Percentiles rank a stretch among this genome's conserved stretches.
Evolutionary conservation across 2,329 filamentous ascomycete species (phyloP).

Genomic region (Ophiostoma perfectum): DNA sequence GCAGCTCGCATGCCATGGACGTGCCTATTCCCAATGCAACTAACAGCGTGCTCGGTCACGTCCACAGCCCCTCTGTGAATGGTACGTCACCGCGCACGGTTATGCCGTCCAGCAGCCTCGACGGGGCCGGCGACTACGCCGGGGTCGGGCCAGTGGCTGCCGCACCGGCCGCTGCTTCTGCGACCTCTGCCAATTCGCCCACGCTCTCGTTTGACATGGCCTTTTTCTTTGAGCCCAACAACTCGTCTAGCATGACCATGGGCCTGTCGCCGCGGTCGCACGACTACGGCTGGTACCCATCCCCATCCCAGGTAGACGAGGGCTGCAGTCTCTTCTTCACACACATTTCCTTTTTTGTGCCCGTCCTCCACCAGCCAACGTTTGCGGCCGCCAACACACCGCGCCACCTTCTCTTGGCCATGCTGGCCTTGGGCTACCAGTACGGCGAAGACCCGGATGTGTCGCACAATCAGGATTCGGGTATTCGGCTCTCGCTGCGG

Average conservation of each 20-base stretch:
- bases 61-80: background rate
- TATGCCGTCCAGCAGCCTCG: background rate
- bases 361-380: slow-evolving; percentile 36
- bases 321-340: slow-evolving; percentile 36
- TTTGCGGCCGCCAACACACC: slow-evolving; percentile 32
- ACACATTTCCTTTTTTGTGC: slow-evolving; percentile 36
- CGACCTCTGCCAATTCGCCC: background rate
- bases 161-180: background rate
- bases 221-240: slow-evolving; percentile 5
- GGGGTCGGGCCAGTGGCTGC: background rate
- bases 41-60: background rate
- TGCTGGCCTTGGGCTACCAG: slow-evolving; percentile 38
- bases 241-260: background rate
- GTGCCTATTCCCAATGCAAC: background rate
- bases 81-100: background rate
- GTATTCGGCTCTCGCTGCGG: slow-evolving; percentile 31
- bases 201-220: slow-evolving; percentile 6
- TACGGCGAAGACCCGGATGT: slow-evolving; percentile 37
- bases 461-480: slow-evolving; percentile 29
- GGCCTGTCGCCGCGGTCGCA: slow-evolving; percentile 25
- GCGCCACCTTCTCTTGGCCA: slow-evolving; percentile 33
- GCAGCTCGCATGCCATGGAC: slow-evolving; percentile 6
- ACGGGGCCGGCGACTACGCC: background rate
- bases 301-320: slow-evolving; percentile 30
- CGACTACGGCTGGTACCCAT: slow-evolving; percentile 32